Evolutionary conservation across 441 rosid genomes (phyloP).

Genomic region (Omphalea diandra): DNA sequence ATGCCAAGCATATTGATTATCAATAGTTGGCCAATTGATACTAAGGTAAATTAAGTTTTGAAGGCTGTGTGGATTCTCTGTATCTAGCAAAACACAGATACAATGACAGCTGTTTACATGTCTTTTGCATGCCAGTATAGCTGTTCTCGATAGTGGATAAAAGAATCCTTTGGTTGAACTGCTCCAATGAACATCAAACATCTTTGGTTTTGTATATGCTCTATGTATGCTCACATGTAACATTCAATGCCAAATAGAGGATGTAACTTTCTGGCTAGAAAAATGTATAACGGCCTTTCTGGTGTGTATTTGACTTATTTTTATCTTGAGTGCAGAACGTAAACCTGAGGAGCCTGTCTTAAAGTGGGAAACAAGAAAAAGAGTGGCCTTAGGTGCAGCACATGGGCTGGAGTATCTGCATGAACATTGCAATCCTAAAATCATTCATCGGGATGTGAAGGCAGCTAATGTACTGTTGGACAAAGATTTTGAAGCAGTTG

Average conservation of each 20-base stretch:
- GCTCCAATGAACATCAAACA: not conserved
- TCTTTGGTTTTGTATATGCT: not conserved
- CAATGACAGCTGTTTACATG: not conserved
- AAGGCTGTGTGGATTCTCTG: not conserved
- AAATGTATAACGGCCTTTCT: not conserved
- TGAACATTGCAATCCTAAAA: conserved; percentile 95
- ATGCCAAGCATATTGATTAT: not conserved
- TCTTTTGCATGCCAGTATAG: not conserved
- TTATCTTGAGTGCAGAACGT: conserved; percentile 47
- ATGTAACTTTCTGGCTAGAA: too few relatives aligned
- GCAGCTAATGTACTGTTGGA: conserved; percentile 92
- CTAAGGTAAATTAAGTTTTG: not conserved
- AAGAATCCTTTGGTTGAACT: not conserved
- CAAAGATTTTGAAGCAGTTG: conserved; percentile 93
- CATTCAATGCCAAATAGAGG: too few relatives aligned
- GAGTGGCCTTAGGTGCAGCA: conserved; percentile 84
- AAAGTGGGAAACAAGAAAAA: conserved; percentile 75
- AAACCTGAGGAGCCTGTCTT: conserved; percentile 71
- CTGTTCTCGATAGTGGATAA: not conserved
- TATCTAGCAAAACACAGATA: not conserved
- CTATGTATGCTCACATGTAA: not conserved
- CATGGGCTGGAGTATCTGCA: conserved; percentile 93
- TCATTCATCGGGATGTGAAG: conserved; percentile 92
- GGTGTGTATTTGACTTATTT: conserved; percentile 7
- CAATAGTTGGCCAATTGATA: not conserved